Evolutionary conservation across 2,329 filamentous ascomycete genomes (phyloP), one percentile per base, ranked within the genome.

Genomic region (Rutstroemia sp.): DNA sequence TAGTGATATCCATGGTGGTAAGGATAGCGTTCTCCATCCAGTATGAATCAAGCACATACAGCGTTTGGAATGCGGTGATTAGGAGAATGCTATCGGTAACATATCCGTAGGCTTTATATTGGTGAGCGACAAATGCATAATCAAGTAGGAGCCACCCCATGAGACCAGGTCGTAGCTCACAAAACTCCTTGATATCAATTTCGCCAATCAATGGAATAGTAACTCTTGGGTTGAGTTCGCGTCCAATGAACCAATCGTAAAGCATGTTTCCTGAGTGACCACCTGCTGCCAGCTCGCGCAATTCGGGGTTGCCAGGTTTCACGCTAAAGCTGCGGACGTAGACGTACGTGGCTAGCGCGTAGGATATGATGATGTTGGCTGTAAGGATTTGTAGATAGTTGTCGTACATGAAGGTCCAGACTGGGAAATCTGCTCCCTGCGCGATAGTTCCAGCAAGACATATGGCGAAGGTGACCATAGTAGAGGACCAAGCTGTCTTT

Each of bases 211-310:
- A 71, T 2, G 91, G 91, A 23, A 96, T 74, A 0, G 79, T 82
- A 58, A 95, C 72, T 49, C 92, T 89, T 3, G 92, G 92, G 73
- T 97, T 97, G 59, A 97, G 83, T 72, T 97, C 92, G 27, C 92
- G 88, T 19, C 92, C 92, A 62, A 97, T 96, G 74, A 91, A 97
- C 84, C 90, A 97, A 73, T 97, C 92, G 71, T 97, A 96, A 39
- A 96, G 73, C 61, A 90, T 75, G 71, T 95, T 96, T 57, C 91
- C 92, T 1, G 83, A 84, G 68, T 88, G 82, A 16, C 91, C 92
- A 45, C 92, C 91, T 1, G 83, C 82, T 0, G 92, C 92, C 7
- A 97, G 79, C 70, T 94, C 86, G 42, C 92, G 88, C 60, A 81
- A 76, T 48, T 86, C 78, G 12, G 79, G 76, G 69, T 95, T 89